Evolutionary conservation across 208 protist genomes (phyloP).

Genomic region (Trypanosoma congolense): DNA sequence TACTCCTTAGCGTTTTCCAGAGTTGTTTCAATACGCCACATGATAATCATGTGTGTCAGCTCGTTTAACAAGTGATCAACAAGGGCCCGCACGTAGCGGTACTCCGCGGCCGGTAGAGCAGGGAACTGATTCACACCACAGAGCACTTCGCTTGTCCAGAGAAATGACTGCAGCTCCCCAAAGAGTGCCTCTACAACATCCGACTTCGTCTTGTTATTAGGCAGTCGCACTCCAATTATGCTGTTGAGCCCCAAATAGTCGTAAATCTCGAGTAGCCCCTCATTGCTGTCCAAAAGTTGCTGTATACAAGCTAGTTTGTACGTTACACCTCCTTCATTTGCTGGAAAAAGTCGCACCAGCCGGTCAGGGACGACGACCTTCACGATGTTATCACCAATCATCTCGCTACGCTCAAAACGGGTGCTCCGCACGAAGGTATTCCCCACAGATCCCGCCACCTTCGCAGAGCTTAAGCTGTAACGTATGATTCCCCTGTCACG

Average conservation of each 20-base stretch:
- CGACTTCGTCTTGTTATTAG: constrained; percentile 77
- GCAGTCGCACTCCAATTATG: constrained; percentile 41
- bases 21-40: constrained; percentile 63
- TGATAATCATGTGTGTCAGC: constrained; percentile 71
- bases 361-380: constrained; percentile 65
- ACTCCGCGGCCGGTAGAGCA: constrained; percentile 21
- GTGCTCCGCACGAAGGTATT: constrained; percentile 26
- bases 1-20: constrained; percentile 35
- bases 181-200: constrained; percentile 83
- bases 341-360: constrained; percentile 51
- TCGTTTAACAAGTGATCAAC: constrained; percentile 69
- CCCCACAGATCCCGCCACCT: constrained; percentile 1
- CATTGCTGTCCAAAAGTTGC: constrained; percentile 71
- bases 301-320: constrained; percentile 33
- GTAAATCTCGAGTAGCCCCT: constrained; percentile 72
- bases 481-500: constrained; percentile 32
- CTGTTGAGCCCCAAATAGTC: constrained; percentile 66
- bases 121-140: constrained; percentile 26
- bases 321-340: constrained; percentile 37
- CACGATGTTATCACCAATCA: constrained; percentile 78
- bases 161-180: constrained; percentile 70
- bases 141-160: constrained; percentile 54
- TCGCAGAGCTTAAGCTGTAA: constrained; percentile 21
- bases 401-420: constrained; percentile 74
- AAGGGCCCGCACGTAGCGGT: constrained; percentile 43